Conservation (phyloP, 2,329 filamentous ascomycete genomes). For the Epichloe sylvatica region DNA sequence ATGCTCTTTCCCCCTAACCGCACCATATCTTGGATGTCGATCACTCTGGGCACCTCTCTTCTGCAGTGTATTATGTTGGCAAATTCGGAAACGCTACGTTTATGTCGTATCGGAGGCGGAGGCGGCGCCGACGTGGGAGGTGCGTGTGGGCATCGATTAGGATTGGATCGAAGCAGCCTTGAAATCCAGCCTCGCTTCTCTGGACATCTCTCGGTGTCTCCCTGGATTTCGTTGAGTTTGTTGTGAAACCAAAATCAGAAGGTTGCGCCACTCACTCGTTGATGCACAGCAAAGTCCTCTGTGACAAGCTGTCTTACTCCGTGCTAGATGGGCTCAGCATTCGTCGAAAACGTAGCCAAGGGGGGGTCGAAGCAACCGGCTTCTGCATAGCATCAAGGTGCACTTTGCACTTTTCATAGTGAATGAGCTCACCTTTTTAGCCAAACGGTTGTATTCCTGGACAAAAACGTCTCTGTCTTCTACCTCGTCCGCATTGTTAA, state of each 20-base stretch:
- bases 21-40: slow-evolving; percentile 44
- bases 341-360: not conserved
- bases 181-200: slow-evolving; percentile 25
- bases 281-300: slow-evolving; percentile 20
- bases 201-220: slow-evolving; percentile 8
- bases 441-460: slow-evolving; percentile 46
- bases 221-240: slow-evolving; percentile 8
- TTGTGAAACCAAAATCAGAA: not conserved
- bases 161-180: slow-evolving; percentile 19
- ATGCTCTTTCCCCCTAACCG: slow-evolving; percentile 47
- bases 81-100: slow-evolving; percentile 42
- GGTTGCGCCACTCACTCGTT: slow-evolving; percentile 18
- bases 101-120: slow-evolving; percentile 21
- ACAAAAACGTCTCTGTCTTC: slow-evolving; percentile 36
- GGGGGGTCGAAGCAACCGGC: not conserved
- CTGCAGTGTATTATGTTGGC: slow-evolving; percentile 30
- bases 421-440: slow-evolving; percentile 33
- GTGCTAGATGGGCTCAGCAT: slow-evolving; percentile 26
- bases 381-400: not conserved
- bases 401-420: not conserved
- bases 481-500: slow-evolving; percentile 35
- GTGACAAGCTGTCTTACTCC: slow-evolving; percentile 31
- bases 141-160: slow-evolving; percentile 7
- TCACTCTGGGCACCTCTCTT: slow-evolving; percentile 32
- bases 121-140: slow-evolving; percentile 2